Base-by-base conservation (phyloP, 495 filamentous ascomycete species). In the Bathelium albidoporum region DNA sequence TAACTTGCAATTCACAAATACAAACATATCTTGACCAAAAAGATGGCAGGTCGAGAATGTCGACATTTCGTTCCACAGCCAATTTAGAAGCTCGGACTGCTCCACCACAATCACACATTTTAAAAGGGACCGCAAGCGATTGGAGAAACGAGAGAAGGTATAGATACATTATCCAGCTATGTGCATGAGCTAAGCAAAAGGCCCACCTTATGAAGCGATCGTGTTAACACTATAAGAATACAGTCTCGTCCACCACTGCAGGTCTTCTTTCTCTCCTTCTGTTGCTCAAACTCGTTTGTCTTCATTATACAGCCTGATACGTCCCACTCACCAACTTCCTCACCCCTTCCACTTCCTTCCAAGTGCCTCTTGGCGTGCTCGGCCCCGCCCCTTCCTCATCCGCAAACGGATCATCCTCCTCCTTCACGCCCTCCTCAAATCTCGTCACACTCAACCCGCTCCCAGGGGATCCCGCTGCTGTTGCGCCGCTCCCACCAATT, bases 321-420 rank as follows among this genome's bases (percentile, higher is more conserved):
- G 89, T 92, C 52, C 91, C 91, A 70, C 85, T 88, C 28, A 87
- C 78, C 62, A 96, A 69, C 74, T 86, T 93, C 77, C 84, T 87
- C 60, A 83, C 77, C 0, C 85, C 81, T 24, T 83, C 82, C 44
- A 96, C 82, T 26, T 87, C 83, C 34, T 83, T 85, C 94, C 93
- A 97, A 53, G 72, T 78, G 31, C 76, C 74, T 18, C 60, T 62
- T 18, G 68, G 66, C 52, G 76, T 76, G 1, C 78, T 70, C 28
- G 71, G 72, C 4, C 73, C 71, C 28, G 78, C 71, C 24, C 60
- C 32, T 10, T 74, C 78, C 18, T 83, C 85, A 64, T 89, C 87
- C 7, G 87, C 86, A 71, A 90, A 89, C 1, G 87, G 87, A 70
- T 89, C 86, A 29, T 71, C 68, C 45, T 71, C 73, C 20, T 43